Base-by-base conservation (phyloP, 2,329 filamentous ascomycete genomes). In the Huntiella decipiens region DNA sequence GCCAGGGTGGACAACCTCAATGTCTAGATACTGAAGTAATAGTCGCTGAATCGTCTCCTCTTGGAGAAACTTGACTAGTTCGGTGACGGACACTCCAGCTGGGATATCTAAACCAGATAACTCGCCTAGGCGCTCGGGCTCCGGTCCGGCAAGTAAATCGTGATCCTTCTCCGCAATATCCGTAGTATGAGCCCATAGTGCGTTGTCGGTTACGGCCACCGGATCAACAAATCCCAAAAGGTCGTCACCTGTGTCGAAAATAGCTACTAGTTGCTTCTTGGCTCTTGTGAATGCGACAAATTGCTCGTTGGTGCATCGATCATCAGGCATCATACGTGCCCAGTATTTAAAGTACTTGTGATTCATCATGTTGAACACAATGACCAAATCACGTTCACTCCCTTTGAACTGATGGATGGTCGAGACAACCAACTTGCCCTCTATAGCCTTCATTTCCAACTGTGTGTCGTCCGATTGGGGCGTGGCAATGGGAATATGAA, bases 381-480 rank as follows among this genome's bases (percentile, higher is more conserved):
- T 55, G 3, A 59, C 38, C 1, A 60, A 44, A 33, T 57, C 48
- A 12, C 57, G 56, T 49, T 60, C 57, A 37, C 52, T 56, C 4
- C 57, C 57, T 37, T 60, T 60, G 48, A 60, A 60, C 35, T 58
- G 56, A 33, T 60, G 57, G 38, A 57, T 57, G 0, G 56, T 58
- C 11, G 56, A 57, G 8, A 58, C 48, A 7, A 54, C 55, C 15
- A 59, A 10, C 44, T 60, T 60, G 8, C 56, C 54, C 3, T 50
- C 13, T 4, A 54, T 55, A 4, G 57, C 53, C 2, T 19, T 44
- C 13, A 58, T 51, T 17, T 59, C 44, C 2, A 58, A 41, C 15
- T 51, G 44, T 4, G 44, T 43, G 2, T 58, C 56, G 1, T 58
- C 56, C 6, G 52, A 52, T 1, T 46, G 48, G 2, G 54, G 51